phyloP scores from a whole-genome alignment of 208 protist species.

The Strigomonas galati region DNA sequence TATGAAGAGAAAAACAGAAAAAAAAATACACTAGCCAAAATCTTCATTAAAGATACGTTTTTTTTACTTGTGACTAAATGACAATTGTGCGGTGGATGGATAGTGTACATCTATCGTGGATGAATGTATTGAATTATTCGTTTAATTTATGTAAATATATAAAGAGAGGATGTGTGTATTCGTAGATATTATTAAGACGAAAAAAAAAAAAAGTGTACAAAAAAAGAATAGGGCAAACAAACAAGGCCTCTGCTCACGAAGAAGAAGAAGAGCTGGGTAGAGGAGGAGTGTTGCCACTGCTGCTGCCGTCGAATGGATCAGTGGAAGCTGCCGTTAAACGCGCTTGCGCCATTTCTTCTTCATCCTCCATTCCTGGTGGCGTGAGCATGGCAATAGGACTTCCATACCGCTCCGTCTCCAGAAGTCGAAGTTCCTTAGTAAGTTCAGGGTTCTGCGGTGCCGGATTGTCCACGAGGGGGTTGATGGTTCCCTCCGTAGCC shows the following conservation, averaged over 20 bases:
- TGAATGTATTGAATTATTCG: no score
- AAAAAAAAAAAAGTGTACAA: slow-evolving; percentile 5
- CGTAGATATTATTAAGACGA: slow-evolving; percentile 1
- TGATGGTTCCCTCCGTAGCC: slow-evolving; percentile 39
- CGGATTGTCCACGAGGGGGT: slow-evolving; percentile 63
- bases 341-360: slow-evolving; percentile 11
- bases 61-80: no score
- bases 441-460: slow-evolving; percentile 43
- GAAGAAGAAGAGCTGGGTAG: neutral
- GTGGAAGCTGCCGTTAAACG: slow-evolving; percentile 2
- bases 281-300: slow-evolving; percentile 16
- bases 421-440: slow-evolving; percentile 42
- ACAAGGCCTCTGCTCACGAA: neutral
- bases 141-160: no score
- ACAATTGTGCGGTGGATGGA: no score
- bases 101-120: no score
- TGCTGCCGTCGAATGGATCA: slow-evolving; percentile 14
- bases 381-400: slow-evolving; percentile 65
- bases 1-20: slow-evolving; percentile 1
- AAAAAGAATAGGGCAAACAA: neutral
- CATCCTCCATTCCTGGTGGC: slow-evolving; percentile 27
- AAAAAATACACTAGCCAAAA: no score
- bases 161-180: no score
- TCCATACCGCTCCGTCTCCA: slow-evolving; percentile 60
- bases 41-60: no score